Conservation (phyloP, 108 stramenopile species). For the Pseudonitzschia multistriata region DNA sequence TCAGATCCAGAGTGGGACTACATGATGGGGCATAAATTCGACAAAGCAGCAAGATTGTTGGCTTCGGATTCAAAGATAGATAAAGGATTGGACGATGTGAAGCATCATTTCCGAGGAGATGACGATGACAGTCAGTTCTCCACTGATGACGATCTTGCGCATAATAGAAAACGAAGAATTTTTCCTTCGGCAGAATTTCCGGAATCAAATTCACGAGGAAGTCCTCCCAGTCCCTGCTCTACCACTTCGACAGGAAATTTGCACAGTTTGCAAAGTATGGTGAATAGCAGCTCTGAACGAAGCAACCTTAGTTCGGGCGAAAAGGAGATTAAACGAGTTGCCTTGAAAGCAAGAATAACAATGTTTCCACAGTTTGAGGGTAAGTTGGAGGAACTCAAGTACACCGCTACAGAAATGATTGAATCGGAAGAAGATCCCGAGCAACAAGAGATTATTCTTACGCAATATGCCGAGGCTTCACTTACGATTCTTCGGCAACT, state of each 20-base stretch:
- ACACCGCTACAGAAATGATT: constrained; percentile 79
- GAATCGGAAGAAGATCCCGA: constrained; percentile 72
- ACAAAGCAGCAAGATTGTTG: constrained; percentile 19
- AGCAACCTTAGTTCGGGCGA: constrained; percentile 22
- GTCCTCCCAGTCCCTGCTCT: constrained; percentile 28
- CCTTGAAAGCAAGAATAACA: constrained; percentile 67
- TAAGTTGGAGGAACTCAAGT: constrained; percentile 79
- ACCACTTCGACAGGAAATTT: constrained; percentile 19
- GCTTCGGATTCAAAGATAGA: constrained; percentile 9
- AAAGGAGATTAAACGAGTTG: constrained; percentile 18
- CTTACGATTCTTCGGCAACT: constrained; percentile 84
- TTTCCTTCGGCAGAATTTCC: constrained; percentile 8
- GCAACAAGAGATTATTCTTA: constrained; percentile 80
- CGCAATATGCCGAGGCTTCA: constrained; percentile 87
- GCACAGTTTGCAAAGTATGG: constrained; percentile 22
- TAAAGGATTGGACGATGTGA: constrained; percentile 26
- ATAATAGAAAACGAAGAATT: constrained; percentile 10
- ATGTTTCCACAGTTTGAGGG: constrained; percentile 81
- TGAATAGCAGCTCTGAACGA: constrained; percentile 32
- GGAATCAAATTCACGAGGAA: constrained; percentile 12
- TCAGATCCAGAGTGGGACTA: constrained; percentile 27
- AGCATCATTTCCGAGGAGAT: constrained; percentile 5
- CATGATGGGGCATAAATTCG: constrained; percentile 26
- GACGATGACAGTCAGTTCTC: background rate
- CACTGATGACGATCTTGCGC: constrained; percentile 1